phyloP scores from a whole-genome alignment of 148 eudicot species.

The Polygonum maritimum region DNA sequence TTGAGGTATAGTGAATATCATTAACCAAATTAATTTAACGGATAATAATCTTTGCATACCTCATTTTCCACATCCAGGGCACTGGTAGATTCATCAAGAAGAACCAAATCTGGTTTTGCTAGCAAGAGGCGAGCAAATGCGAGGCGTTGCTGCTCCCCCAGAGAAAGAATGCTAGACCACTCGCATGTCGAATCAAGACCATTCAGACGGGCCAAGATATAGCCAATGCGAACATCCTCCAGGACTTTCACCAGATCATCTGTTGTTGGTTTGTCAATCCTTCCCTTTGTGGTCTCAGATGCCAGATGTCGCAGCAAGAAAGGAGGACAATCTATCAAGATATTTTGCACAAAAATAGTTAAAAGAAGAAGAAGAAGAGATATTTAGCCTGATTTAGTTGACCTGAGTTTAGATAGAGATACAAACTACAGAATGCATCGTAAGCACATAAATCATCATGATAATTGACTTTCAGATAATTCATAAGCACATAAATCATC shows the following conservation, averaged over 20 bases:
- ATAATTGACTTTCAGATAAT: neutral
- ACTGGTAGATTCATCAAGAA: constrained; percentile 96
- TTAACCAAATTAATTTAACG: neutral
- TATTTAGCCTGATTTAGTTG: neutral
- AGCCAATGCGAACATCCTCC: constrained; percentile 83
- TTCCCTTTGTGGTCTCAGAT: constrained; percentile 19
- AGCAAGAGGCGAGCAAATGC: constrained; percentile 94
- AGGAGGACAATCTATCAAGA: constrained; percentile 24
- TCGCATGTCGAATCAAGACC: constrained; percentile 67
- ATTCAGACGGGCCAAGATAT: constrained; percentile 49
- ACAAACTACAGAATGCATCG: neutral
- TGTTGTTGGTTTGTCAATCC: constrained; percentile 48
- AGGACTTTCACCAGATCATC: constrained; percentile 58
- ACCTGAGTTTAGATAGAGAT: neutral
- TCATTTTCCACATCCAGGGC: constrained; percentile 94
- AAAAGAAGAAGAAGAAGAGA: neutral
- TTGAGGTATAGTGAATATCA: neutral
- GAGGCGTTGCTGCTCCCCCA: constrained; percentile 97
- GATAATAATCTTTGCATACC: constrained; percentile 32
- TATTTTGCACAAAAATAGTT: neutral
- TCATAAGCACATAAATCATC: neutral
- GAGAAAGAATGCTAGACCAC: constrained; percentile 93
- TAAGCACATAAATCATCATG: neutral
- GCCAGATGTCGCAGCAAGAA: constrained; percentile 37
- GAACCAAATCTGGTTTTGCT: constrained; percentile 67